Percentiles rank a stretch among this genome's conserved stretches.
phyloP scores from a whole-genome alignment of 176 grass and related monocot genomes.

The Oryza australiensis region DNA sequence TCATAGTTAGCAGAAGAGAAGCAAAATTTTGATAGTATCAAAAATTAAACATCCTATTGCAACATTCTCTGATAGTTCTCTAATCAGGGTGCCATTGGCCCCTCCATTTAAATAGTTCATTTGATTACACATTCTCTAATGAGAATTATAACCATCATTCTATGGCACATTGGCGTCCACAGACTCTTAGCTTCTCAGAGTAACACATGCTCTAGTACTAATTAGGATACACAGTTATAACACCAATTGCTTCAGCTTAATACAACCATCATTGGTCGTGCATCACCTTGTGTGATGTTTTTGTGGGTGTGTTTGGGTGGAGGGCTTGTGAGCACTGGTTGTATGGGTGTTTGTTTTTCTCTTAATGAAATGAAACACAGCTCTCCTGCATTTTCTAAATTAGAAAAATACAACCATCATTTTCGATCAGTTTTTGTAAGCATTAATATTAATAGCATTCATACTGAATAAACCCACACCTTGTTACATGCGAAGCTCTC shows the following conservation, averaged over 20 bases:
- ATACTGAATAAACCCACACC: no score
- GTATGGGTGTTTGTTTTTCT: no score
- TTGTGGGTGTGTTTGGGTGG: no score
- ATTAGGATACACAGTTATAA: background rate
- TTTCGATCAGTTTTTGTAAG: no score
- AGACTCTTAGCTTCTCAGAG: slow-evolving; percentile 10
- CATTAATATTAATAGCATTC: no score
- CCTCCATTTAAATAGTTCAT: slow-evolving; percentile 12
- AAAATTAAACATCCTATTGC: background rate
- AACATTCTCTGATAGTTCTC: background rate
- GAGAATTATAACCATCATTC: background rate
- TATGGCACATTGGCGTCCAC: background rate
- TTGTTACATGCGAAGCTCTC: no score
- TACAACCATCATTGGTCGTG: background rate
- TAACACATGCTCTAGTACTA: background rate
- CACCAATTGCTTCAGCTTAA: background rate
- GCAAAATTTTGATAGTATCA: background rate
- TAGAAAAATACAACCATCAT: no score
- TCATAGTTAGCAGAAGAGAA: slow-evolving; percentile 9
- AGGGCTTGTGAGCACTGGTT: no score
- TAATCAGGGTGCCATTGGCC: background rate
- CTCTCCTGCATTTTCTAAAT: no score
- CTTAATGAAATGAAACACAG: no score
- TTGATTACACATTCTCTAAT: background rate
- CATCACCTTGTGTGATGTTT: no score